Evolutionary conservation across 768 basidiomycete genomes (phyloP).

Genomic region (Macrolepiota albuminosa): DNA sequence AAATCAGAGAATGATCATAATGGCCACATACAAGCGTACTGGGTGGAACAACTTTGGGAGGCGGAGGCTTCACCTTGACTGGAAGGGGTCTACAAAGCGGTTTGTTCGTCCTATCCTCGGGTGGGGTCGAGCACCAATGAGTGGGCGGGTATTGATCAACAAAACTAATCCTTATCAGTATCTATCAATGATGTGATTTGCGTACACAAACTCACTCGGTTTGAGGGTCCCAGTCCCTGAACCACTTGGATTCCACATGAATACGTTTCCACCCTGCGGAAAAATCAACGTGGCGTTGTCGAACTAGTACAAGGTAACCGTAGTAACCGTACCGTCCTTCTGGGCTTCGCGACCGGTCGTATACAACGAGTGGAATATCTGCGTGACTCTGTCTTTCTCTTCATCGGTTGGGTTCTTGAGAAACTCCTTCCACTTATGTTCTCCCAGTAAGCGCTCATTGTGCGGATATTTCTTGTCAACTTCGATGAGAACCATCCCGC

Average conservation of each 20-base stretch:
- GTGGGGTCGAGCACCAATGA: constrained; percentile 34
- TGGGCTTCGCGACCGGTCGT: constrained; percentile 36
- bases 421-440: constrained; percentile 46
- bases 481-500: constrained; percentile 46
- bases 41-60: constrained; percentile 19
- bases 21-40: constrained; percentile 17
- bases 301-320: constrained; percentile 8
- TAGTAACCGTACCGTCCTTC: constrained; percentile 43
- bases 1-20: not conserved
- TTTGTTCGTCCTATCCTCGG: constrained; percentile 40
- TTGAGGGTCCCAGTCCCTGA: constrained; percentile 31
- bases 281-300: not conserved
- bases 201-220: constrained; percentile 23
- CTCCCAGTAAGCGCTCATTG: constrained; percentile 38
- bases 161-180: constrained; percentile 19
- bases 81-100: constrained; percentile 42
- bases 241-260: constrained; percentile 37
- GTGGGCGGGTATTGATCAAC: constrained; percentile 36
- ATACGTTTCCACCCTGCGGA: constrained; percentile 46
- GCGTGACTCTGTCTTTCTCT: constrained; percentile 30
- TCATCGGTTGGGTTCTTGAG: constrained; percentile 33
- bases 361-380: constrained; percentile 42
- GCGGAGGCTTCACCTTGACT: constrained; percentile 25
- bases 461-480: constrained; percentile 33
- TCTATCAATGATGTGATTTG: not conserved